These are phyloP conservation scores for Circinella umbellata DNA, from an alignment of 371 early-diverging fungal genomes.

Conservation along the genomic window DNA sequence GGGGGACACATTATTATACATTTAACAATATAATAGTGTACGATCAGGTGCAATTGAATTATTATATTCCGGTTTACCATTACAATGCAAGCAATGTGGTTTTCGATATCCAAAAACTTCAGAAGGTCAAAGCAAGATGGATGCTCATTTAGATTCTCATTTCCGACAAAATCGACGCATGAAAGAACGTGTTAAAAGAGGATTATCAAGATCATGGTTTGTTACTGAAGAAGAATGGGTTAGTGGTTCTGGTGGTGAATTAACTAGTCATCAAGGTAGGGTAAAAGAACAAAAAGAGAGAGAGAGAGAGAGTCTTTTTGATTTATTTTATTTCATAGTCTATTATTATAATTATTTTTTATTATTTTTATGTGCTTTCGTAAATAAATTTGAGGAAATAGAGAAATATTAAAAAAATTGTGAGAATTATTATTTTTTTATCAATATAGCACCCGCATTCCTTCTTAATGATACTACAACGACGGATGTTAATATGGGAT, in stretches of 20 bases:
- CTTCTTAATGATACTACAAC: constrained; percentile 37
- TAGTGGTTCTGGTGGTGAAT: constrained; percentile 48
- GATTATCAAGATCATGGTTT: constrained; percentile 88
- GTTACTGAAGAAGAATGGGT: constrained; percentile 69
- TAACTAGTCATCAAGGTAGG: constrained; percentile 53
- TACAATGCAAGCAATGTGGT: constrained; percentile 93
- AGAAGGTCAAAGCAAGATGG: constrained; percentile 76
- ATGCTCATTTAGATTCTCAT: constrained; percentile 91
- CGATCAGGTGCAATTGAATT: constrained; percentile 65
- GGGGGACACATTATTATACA: too few relatives aligned
- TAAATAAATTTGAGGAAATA: too few relatives aligned
- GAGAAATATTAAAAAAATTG: too few relatives aligned
- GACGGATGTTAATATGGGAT: constrained; percentile 21
- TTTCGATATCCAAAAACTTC: constrained; percentile 75
- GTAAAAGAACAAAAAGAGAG: too few relatives aligned
- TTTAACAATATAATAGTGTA: constrained; percentile 34
- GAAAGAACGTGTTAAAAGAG: constrained; percentile 78
- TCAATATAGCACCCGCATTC: constrained; percentile 41
- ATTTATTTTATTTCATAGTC: too few relatives aligned
- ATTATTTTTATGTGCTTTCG: too few relatives aligned
- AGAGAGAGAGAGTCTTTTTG: too few relatives aligned
- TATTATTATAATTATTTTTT: too few relatives aligned
- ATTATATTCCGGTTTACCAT: constrained; percentile 76
- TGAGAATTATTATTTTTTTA: background rate
- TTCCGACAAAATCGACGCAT: constrained; percentile 88